Base-by-base conservation (phyloP, 805 yeast genomes). In the Nematodospora valgi region DNA sequence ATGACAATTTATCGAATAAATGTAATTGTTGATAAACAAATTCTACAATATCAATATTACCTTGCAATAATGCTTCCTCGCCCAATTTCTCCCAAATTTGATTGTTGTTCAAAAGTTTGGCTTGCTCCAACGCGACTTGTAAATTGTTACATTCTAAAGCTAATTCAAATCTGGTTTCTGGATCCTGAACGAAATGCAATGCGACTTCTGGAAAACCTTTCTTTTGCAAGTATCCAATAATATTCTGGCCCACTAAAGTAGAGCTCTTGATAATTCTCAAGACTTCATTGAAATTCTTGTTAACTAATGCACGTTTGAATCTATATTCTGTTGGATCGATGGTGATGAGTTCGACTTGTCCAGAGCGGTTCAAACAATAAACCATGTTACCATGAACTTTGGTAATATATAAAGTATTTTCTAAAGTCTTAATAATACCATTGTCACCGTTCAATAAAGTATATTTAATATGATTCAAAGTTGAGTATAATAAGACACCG, bases 131-230 rank as follows among this genome's bases (percentile, higher is more conserved):
- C n/a, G 98, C 99, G 45, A 84, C 84, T 10, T 72, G 74, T 47
- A 93, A 71, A 58, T 91, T 86, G 48, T 95, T 91, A 56, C 95
- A 86, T 65, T 93, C 97, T 43, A 93, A 71, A 16, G 98, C 97
- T 49, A 93, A 73, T 50, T 93, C 98, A 52, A 93, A 91, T 61
- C 96, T 78, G 27, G 97, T 86, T 59, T 89, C 96, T 5, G 98
- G 83, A 58, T 93, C 98, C 62, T 88, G 84, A 35, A 93, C 98
- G 55, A 93, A 94, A 61, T 91, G 97, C 43, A 93, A 72, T 2
- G 99, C 98, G 59, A 93, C 81, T 63, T 93, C 99, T 18, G 98
- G 98, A 58, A 83, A 91, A 2, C 98, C 99, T 55, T 86, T 78
- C 68, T 89, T 83, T 59, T 93, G 95, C 52, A 93, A 73, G 59